phyloP scores from a whole-genome alignment of 495 filamentous ascomycete species.

The Thermothielavioides terrestris region DNA sequence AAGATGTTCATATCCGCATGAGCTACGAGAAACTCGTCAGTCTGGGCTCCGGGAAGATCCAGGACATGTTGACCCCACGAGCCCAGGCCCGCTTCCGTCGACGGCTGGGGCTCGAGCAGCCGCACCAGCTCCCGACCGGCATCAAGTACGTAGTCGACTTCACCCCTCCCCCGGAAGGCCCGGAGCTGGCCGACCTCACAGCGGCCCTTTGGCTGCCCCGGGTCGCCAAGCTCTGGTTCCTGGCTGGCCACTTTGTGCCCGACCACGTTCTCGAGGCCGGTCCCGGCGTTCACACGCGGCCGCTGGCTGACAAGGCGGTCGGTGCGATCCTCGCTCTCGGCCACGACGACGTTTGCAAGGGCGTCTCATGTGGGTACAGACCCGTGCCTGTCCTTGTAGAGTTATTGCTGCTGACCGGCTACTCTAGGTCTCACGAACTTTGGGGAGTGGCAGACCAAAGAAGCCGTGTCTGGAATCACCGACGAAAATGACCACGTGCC shows the following conservation, averaged over 20 bases:
- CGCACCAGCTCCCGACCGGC: conserved; percentile 30
- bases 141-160: conserved; percentile 54
- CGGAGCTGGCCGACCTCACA: conserved; percentile 49
- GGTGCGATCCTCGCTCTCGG: conserved; percentile 21
- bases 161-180: conserved; percentile 50
- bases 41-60: conserved; percentile 43
- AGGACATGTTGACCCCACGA: conserved; percentile 37
- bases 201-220: conserved; percentile 50
- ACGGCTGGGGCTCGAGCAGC: conserved; percentile 16
- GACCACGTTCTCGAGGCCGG: conserved; percentile 15
- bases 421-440: conserved; percentile 11
- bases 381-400: neutral
- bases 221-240: conserved; percentile 42
- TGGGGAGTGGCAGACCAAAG: conserved; percentile 8
- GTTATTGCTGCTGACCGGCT: neutral
- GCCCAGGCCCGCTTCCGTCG: conserved; percentile 26
- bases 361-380: conserved; percentile 7
- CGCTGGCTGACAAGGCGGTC: conserved; percentile 19
- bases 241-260: conserved; percentile 34
- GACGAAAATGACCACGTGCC: conserved; percentile 17
- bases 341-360: conserved; percentile 28
- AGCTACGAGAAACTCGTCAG: conserved; percentile 38
- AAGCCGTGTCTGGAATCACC: conserved; percentile 11
- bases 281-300: neutral
- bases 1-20: conserved; percentile 31